Percentiles rank a stretch among this genome's conserved stretches.
Conservation (phyloP, 805 yeast genomes). For the Candida xiaguanensis region DNA sequence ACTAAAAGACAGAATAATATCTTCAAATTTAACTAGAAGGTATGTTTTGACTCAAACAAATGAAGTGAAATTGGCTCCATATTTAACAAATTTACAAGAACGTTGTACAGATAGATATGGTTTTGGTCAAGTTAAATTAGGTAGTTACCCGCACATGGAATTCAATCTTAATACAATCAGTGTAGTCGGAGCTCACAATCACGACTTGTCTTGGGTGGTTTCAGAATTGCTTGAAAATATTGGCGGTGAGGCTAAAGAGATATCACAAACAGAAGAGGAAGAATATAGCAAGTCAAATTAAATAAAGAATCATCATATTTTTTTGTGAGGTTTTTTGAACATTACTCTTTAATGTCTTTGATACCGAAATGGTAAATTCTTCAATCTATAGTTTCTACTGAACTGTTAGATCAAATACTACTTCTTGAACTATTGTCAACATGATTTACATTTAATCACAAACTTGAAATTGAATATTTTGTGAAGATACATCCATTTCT, state of each 20-base stretch:
- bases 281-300: slow-evolving; percentile 35
- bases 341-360: no score
- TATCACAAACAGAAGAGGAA: slow-evolving; percentile 55
- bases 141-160: slow-evolving; percentile 79
- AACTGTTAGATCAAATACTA: no score
- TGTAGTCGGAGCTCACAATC: slow-evolving; percentile 51
- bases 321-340: no score
- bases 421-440: no score
- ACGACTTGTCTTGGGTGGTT: slow-evolving; percentile 43
- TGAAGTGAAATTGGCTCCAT: slow-evolving; percentile 71
- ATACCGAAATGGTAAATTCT: no score
- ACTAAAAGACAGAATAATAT: slow-evolving; percentile 23
- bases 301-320: no score
- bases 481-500: no score
- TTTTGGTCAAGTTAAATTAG: slow-evolving; percentile 53
- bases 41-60: slow-evolving; percentile 58
- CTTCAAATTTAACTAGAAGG: slow-evolving; percentile 32
- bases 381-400: no score
- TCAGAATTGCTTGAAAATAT: slow-evolving; percentile 42
- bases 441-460: no score
- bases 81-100: slow-evolving; percentile 49
- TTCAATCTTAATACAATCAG: slow-evolving; percentile 67
- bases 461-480: no score
- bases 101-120: slow-evolving; percentile 28
- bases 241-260: slow-evolving; percentile 50